These are phyloP conservation scores for Leccinum disarticulatum DNA, from an alignment of 768 basidiomycete species.

Conservation along the genomic window DNA sequence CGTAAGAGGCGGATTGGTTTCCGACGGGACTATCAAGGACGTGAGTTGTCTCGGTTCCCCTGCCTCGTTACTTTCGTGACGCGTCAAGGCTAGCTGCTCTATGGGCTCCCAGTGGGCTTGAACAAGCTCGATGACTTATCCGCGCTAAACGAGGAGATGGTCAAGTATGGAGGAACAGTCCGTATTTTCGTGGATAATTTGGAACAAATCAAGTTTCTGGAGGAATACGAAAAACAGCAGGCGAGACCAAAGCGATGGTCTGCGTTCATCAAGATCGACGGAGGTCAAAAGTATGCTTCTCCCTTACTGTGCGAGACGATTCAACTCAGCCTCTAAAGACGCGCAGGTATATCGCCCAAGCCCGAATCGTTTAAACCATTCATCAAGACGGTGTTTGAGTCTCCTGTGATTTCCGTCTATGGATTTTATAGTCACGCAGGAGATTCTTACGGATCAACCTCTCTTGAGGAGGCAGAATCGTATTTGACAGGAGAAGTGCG, in stretches of 20 bases:
- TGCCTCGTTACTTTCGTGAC: constrained; percentile 7
- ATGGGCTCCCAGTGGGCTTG: constrained; percentile 68
- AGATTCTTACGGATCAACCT: constrained; percentile 74
- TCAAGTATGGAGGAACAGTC: constrained; percentile 54
- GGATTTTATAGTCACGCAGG: constrained; percentile 86
- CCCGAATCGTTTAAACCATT: constrained; percentile 57
- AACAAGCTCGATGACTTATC: constrained; percentile 76
- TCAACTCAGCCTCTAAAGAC: constrained; percentile 43
- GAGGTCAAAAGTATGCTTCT: constrained; percentile 64
- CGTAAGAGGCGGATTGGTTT: constrained; percentile 61
- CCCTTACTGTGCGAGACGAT: neutral
- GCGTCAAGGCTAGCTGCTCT: constrained; percentile 59
- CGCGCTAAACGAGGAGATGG: constrained; percentile 54
- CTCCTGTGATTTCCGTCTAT: constrained; percentile 59
- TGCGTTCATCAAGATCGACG: constrained; percentile 78
- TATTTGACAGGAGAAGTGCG: constrained; percentile 71
- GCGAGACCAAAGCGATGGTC: constrained; percentile 57
- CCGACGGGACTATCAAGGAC: constrained; percentile 75
- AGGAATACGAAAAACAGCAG: constrained; percentile 52
- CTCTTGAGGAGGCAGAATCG: constrained; percentile 58
- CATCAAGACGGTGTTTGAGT: constrained; percentile 50
- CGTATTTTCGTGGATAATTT: constrained; percentile 76
- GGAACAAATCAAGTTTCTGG: constrained; percentile 65
- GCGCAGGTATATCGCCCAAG: constrained; percentile 63
- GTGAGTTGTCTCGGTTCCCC: constrained; percentile 42